A percentile compares a stretch with the other conserved stretches of the same genome.
phyloP scores from a whole-genome alignment of 1,284 basidiomycete genomes.

The Pseudozyma pruni region DNA sequence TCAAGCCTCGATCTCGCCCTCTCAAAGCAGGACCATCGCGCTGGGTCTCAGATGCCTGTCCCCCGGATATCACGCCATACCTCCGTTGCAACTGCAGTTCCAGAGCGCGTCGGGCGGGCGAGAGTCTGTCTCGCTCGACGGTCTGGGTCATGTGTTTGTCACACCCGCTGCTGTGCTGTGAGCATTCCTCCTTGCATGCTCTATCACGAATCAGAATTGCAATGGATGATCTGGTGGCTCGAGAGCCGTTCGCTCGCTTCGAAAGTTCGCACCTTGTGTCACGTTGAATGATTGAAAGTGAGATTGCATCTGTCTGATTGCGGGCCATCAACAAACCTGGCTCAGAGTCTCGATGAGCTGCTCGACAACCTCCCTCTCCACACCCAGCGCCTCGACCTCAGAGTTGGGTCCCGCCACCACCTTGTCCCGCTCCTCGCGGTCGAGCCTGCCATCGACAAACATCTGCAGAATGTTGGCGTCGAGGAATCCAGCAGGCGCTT shows the following conservation, averaged over 20 bases:
- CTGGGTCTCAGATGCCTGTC: constrained; percentile 23
- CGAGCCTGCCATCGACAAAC: constrained; percentile 34
- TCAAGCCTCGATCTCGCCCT: not conserved
- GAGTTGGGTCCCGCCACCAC: constrained; percentile 23
- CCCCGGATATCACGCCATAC: constrained; percentile 19
- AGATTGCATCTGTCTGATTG: not conserved
- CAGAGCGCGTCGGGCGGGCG: not conserved
- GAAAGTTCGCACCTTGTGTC: not conserved
- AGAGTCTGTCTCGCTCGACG: constrained; percentile 5
- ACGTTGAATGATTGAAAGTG: not conserved
- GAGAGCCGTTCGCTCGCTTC: not conserved
- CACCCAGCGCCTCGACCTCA: constrained; percentile 19
- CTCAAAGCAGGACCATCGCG: constrained; percentile 12
- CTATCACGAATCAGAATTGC: not conserved
- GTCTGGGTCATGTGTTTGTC: constrained; percentile 19
- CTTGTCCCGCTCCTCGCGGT: constrained; percentile 16
- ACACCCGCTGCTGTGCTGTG: constrained; percentile 22
- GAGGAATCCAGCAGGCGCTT: constrained; percentile 47
- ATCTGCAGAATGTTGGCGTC: constrained; percentile 58
- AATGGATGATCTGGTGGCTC: not conserved
- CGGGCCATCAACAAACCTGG: constrained; percentile 17
- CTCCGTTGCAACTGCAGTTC: constrained; percentile 12
- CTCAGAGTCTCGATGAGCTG: constrained; percentile 31
- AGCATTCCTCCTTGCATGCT: not conserved
- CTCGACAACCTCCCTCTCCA: constrained; percentile 26